Base-by-base conservation (phyloP, 2,329 filamentous ascomycete genomes). In the Phyllosticta citrichinensis region DNA sequence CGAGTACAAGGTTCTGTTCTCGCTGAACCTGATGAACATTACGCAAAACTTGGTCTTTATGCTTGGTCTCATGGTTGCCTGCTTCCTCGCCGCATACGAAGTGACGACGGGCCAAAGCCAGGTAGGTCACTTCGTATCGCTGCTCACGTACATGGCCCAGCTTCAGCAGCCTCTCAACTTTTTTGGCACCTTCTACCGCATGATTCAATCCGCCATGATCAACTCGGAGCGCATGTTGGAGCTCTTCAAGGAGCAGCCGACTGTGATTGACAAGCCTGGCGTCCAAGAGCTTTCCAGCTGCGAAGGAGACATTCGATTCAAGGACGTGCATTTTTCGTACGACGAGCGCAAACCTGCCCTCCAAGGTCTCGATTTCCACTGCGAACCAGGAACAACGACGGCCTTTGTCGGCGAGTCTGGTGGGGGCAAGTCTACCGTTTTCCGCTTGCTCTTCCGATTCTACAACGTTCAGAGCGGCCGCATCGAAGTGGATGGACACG, bases 331-430 rank as follows among this genome's bases (percentile, higher is more conserved):
- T 66, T 99, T 99, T 71, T 84, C 90, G 35, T 99, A 99, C 70
- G 91, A 97, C 72, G 79, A 83, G 60, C 88, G 91, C 58, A 92
- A 91, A 71, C 87, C 91, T 6, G 94, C 94, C 1, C 77, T 99
- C 64, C 86, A 88, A 65, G 87, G 91, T 54, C 81, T 99, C 56
- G 87, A 83, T 64, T 97, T 99, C 74, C 86, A 87, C 64, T 97
- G 92, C 73, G 77, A 79, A 19, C 92, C 94, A 1, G 94, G 94
- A 58, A 97, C 91, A 0, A 97, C 92, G 0, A 99, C 93, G 5
- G 94, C 94, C 0, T 87, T 99, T 65, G 94, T 99, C 19, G 94
- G 94, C 65, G 93, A 97, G 73, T 97, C 93, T 33, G 94, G 94
- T 54, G 94, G 94, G 62, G 94, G 94, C 66, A 99, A 99, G 74